phyloP scores from a whole-genome alignment of 768 basidiomycete genomes.

The Goffeauzyma gilvescens region DNA sequence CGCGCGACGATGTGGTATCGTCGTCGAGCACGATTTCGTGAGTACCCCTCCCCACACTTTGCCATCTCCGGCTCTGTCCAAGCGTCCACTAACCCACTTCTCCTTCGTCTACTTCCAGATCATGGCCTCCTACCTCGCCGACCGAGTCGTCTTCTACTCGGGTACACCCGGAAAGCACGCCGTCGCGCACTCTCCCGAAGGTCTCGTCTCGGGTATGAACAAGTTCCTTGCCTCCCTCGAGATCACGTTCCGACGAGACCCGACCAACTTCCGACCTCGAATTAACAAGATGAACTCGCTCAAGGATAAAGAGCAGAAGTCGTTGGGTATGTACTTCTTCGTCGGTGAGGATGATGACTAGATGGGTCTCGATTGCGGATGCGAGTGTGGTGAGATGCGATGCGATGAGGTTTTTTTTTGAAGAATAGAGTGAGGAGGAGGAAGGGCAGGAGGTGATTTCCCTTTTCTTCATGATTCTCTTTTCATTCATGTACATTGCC shows the following conservation, averaged over 20 bases:
- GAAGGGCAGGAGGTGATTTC: no score
- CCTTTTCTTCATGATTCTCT: no score
- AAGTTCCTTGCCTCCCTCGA: constrained; percentile 80
- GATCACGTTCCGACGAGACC: constrained; percentile 95
- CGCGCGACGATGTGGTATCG: constrained; percentile 90
- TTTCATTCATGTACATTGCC: no score
- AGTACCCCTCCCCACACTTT: constrained; percentile 13
- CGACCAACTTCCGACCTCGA: constrained; percentile 41
- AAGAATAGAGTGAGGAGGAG: no score
- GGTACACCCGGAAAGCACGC: constrained; percentile 63
- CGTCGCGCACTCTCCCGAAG: constrained; percentile 79
- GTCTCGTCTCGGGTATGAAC: constrained; percentile 91
- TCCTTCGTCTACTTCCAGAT: constrained; percentile 35
- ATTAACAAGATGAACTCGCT: constrained; percentile 37
- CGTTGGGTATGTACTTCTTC: constrained; percentile 11
- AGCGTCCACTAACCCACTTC: background rate
- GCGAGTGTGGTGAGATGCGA: no score
- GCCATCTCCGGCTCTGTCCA: background rate
- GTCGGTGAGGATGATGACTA: constrained; percentile 6
- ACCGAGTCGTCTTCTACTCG: constrained; percentile 41
- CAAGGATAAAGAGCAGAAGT: constrained; percentile 36
- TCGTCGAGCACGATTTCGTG: constrained; percentile 95
- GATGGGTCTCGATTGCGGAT: no score
- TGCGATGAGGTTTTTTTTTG: no score
- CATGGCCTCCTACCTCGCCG: constrained; percentile 98